phyloP scores from a whole-genome alignment of 805 yeast genomes.

The Ogataea philodendri region DNA sequence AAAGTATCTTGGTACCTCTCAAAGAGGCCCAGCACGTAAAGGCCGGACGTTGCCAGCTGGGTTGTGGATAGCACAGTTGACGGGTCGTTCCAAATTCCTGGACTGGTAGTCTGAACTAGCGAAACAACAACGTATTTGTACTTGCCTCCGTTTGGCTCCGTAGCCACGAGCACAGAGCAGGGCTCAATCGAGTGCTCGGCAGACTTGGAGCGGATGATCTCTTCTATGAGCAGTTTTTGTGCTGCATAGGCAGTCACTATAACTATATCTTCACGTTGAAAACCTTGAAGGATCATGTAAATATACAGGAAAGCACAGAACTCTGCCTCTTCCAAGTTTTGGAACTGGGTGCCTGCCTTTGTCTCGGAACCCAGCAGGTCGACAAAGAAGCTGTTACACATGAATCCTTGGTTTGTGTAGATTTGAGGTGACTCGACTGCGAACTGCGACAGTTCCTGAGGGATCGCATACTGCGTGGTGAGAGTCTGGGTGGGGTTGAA shows the following conservation, averaged over 20 bases:
- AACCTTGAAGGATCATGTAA: conserved; percentile 46
- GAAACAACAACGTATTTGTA: conserved; percentile 36
- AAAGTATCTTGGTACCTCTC: conserved; percentile 8
- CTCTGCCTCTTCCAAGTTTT: conserved; percentile 49
- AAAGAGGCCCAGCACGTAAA: conserved; percentile 16
- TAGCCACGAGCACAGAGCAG: conserved; percentile 29
- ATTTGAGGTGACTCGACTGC: neutral
- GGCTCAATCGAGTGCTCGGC: too few species aligned
- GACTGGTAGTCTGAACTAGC: conserved; percentile 33
- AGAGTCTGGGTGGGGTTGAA: neutral
- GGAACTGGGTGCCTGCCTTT: conserved; percentile 29
- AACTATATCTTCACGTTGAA: conserved; percentile 37
- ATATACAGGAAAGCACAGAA: conserved; percentile 43
- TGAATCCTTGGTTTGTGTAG: conserved; percentile 35
- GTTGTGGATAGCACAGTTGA: conserved; percentile 1
- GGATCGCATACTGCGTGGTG: neutral
- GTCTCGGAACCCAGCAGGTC: conserved; percentile 32
- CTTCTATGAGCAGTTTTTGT: conserved; percentile 43
- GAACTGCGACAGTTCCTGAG: neutral
- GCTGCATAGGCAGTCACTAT: conserved; percentile 41
- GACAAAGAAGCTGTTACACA: conserved; percentile 36
- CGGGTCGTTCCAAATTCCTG: conserved; percentile 23
- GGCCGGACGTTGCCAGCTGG: conserved; percentile 18
- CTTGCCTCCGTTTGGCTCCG: conserved; percentile 30
- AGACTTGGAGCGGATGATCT: conserved; percentile 38